Evolutionary conservation across 2,329 filamentous ascomycete genomes (phyloP), one percentile per base, ranked within the genome.

Genomic region (Blastomyces gilchristii): DNA sequence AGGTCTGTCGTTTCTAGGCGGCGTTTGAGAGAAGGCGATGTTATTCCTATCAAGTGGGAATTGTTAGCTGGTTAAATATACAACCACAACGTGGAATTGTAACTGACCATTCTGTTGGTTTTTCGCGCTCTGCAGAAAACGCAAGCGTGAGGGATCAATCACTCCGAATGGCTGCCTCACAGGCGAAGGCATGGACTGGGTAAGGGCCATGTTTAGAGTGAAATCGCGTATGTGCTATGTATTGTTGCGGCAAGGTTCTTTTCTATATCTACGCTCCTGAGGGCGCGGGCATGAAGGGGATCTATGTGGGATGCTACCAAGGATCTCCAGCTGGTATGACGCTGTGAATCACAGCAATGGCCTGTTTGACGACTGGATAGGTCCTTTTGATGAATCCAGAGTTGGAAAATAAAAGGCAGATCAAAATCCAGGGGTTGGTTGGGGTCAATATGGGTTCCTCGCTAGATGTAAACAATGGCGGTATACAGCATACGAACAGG

Each of bases 1-100:
- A 77, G 76, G 63, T 76, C 72, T 39, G 77, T 73, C 25, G 76
- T 71, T 45, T 76, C 72, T 65, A 73, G 74, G 64, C 78, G 73
- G 68, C 81, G 79, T 71, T 83, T 83, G 65, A 75, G 73, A 59
- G 69, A 75, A 64, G 65, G 76, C 69, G 77, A 71, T 70, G 69
- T 43, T 61, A 63, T 9, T 63, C 61, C 52, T 65, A 53, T 60
- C 61, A 61, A 64, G 58, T 60, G 50, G 43, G 39, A 39, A 43
- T 43, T 60, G 61, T 65, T 14, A 66, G 52, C 53, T 61, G 58
- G 14, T 28, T 39, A 14, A 41, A 25, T 28, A 25, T 41, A 14
- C 50, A 52, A 25, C 3, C 37, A 14, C 50, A 52, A 25, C 3
- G 11, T 25, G 11, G 9, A 25, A 11, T 8, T 22, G 3, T 60